Base-by-base conservation (phyloP, 768 basidiomycete species). In the Boletus rufocinnamomeus region DNA sequence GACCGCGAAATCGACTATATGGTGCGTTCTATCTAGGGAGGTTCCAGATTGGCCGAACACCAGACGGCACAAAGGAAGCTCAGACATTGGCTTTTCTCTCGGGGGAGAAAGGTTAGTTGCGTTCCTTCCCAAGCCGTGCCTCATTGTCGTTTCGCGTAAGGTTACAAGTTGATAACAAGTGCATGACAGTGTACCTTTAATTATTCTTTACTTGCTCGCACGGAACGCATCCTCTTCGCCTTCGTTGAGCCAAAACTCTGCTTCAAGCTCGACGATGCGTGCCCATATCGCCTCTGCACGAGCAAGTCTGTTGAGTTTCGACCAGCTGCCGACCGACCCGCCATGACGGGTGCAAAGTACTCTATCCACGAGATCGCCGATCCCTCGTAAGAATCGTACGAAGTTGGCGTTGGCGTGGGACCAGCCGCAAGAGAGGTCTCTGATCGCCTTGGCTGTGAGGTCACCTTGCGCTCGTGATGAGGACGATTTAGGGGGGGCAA, bases 361-460 rank as follows among this genome's bases (percentile, higher is more conserved):
- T 59, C 63, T n/a, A 46, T 87, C 72, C 19, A 86, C 80, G 14
- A 86, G 67, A 27, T 67, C 69, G 4, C 76, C 80, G 11, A 88
- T 73, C 1, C 74, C 74, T 27, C 80, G 63, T 10, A 88, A 85
- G 60, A 87, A 87, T 10, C 64, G 63, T 21, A 74, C 74, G 59
- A 87, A 87, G 54, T 82, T 84, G 0, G 73, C 68, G 54, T 70
- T 76, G 25, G 74, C 87, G 17, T 11, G 54, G 21, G 69, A 71
- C 89, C 88, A 92, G 67, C 83, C 88, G 25, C 77, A 71, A n/a
- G 84, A 80, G 37, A 92, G 79, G n/a, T 77, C 71, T 7, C 63
- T 58, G 30, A 86, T 66, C 2, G 80, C 80, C 34, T 59, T 43
- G 23, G 56, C 49, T 17, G 69, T 62, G n/a, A 57, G 50, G 19